These are phyloP conservation scores for Chlorella variabilis DNA, from an alignment of 163 green algal species.

Conservation along the genomic window DNA sequence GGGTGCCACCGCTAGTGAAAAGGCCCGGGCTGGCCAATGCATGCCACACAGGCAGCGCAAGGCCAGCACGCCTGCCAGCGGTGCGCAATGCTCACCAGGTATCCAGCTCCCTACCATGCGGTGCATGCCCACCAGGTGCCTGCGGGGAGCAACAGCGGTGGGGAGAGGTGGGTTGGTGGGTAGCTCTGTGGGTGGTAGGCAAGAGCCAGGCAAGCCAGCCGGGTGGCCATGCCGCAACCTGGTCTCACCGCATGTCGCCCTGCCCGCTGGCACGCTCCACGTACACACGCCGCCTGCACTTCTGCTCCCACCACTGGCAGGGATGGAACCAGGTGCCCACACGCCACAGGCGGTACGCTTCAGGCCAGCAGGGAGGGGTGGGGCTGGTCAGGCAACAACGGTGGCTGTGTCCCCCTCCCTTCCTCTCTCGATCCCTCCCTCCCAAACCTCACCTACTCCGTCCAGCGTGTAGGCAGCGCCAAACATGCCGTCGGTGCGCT, in stretches of 20 bases:
- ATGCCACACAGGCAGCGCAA: neutral
- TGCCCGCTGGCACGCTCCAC: neutral
- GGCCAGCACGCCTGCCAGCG: neutral
- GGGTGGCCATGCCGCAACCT: too few species aligned
- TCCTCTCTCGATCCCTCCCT: too few species aligned
- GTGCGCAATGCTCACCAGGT: neutral
- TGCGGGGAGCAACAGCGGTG: too few species aligned
- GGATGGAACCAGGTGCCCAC: neutral
- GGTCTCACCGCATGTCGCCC: neutral
- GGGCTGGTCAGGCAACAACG: too few species aligned
- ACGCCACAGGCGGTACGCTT: conserved; percentile 3
- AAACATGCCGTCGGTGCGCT: neutral
- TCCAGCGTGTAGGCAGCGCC: too few species aligned
- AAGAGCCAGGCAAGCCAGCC: too few species aligned
- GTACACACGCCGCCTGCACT: neutral
- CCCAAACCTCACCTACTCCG: too few species aligned
- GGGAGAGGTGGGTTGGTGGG: too few species aligned
- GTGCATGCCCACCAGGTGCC: neutral
- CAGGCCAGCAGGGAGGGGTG: neutral
- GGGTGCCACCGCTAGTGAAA: too few species aligned
- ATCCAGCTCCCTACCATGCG: conserved; percentile 20
- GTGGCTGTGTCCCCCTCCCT: too few species aligned
- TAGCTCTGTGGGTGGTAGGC: too few species aligned
- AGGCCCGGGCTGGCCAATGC: too few species aligned
- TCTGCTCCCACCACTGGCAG: conserved; percentile 6